Evolutionary conservation across 176 grass and related monocot species (phyloP), one percentile per base, ranked within the genome.

Genomic region (Aegilops bicornis): DNA sequence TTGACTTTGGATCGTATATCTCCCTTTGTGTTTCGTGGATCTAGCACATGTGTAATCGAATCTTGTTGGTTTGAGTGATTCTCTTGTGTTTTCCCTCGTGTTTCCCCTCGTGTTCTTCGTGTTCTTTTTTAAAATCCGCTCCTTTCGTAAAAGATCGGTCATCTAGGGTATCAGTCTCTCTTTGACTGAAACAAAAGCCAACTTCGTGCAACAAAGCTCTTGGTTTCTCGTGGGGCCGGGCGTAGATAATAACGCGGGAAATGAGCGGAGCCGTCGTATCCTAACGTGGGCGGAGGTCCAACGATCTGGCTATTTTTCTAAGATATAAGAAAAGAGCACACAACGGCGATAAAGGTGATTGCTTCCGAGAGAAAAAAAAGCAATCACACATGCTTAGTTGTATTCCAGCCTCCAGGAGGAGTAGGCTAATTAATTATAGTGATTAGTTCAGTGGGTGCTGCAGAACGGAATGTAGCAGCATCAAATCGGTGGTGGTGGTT

Each of bases 401-500:
- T 42, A 16, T 73, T 25, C 70, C 31, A 31, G 31, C 31, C 31
- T 31, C 31, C 70, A 73, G 4, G 66, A 11, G 71, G 40, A 48
- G 24, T 25, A 25, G n/a, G 43, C 8, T 45, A 27, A 27, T 74
- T 15, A 52, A 6, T 50, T 16, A 50, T 16, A 2, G 17, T 58
- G 7, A 58, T 58, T 8, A 58, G 22, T 22, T 59, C 1, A 19
- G 23, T 5, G 42, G 42, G 39, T 19, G 37, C 27, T 22, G 15
- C 59, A 20, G 40, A 65, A 67, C 3, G 39, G 27, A 48, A 81
- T n/a, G 16, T 66, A 1, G 17, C 6, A 10, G 17, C 6, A 10
- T 29, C 42, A 74, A 30, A 52, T 8, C 10, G 73, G 73, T 16
- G 4, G 30, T 42, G 84, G 89, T 87, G 43, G 80, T 79, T 87